Base-by-base conservation (phyloP, 2,329 filamentous ascomycete species). In the Akanthomyces lecanii region DNA sequence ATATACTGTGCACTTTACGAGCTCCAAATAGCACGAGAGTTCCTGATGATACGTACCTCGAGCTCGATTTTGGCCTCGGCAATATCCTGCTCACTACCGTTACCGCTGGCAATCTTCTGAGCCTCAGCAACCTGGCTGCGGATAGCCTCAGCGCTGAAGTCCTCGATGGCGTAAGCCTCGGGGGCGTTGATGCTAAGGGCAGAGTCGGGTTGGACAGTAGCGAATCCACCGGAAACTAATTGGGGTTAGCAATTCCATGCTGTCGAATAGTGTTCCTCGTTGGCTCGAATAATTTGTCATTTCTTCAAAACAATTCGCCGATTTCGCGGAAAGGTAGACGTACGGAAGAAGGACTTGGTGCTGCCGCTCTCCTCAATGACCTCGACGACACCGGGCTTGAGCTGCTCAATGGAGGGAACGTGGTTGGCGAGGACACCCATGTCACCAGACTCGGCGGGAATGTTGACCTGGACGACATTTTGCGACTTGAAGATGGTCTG, bases 361-460 rank as follows among this genome's bases (percentile, higher is more conserved):
- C 83, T 84, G 75, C 92, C 91, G 75, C 82, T 86, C 86, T 99
- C 95, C 85, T 98, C 94, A 70, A 98, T 87, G 75, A 99, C 85
- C 85, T 98, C 94, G 71, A 99, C 85, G 71, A 98, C 82, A 74
- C 95, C 95, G 66, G 95, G 93, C 87, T 96, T 97, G 79, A 99
- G 85, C 85, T 99, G 95, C 85, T 99, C 95, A 76, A 99, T 98
- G 66, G 93, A 92, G 69, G 95, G 93, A 73, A 99, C 95, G 87
- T 99, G 95, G 85, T 95, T 96, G 78, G 95, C 95, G 76, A 99
- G 90, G 73, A 99, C 89, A 90, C 95, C 95, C 95, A 99, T 99
- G 73, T 98, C 95, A 78, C 95, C 95, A 67, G 93, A 96, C 79
- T 97, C 95, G 75, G 95, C 95, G 77, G 95, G 90, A 75, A 99